phyloP scores from a whole-genome alignment of 1,284 basidiomycete genomes.

The Quambalaria eucalypti region DNA sequence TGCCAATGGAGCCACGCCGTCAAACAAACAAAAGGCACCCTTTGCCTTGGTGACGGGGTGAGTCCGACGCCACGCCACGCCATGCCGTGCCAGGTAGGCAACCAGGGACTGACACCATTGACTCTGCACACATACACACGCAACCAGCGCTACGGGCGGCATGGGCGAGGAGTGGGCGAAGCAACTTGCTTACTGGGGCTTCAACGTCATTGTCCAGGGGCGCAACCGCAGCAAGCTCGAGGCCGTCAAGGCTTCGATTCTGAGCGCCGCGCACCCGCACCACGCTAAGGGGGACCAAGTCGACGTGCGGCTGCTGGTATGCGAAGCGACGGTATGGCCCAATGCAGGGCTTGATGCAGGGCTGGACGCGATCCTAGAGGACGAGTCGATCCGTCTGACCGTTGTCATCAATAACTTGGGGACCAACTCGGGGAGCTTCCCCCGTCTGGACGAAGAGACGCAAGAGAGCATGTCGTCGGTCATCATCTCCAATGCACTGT shows the following conservation, averaged over 20 bases:
- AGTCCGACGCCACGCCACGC: not conserved
- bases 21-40: not conserved
- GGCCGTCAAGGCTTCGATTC: conserved; percentile 2
- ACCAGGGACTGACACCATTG: not conserved
- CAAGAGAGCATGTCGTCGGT: conserved; percentile 6
- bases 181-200: conserved; percentile 12
- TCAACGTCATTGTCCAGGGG: conserved; percentile 19
- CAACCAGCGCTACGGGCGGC: conserved; percentile 15
- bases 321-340: conserved; percentile 13
- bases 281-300: not conserved
- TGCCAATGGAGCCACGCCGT: not conserved
- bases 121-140: conserved; percentile 2
- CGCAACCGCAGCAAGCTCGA: conserved; percentile 12
- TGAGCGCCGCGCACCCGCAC: not conserved
- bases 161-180: conserved; percentile 17
- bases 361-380: conserved; percentile 1
- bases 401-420: conserved; percentile 13
- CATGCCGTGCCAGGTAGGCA: not conserved
- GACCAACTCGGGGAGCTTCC: conserved; percentile 4
- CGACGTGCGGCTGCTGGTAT: conserved; percentile 5
- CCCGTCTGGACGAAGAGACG: conserved; percentile 6
- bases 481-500: conserved; percentile 10
- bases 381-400: conserved; percentile 2
- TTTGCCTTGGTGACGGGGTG: not conserved
- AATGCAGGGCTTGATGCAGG: not conserved